Evolutionary conservation across 202 grass and related monocot genomes (phyloP).

Genomic region (Cymbopogon flexuosus): DNA sequence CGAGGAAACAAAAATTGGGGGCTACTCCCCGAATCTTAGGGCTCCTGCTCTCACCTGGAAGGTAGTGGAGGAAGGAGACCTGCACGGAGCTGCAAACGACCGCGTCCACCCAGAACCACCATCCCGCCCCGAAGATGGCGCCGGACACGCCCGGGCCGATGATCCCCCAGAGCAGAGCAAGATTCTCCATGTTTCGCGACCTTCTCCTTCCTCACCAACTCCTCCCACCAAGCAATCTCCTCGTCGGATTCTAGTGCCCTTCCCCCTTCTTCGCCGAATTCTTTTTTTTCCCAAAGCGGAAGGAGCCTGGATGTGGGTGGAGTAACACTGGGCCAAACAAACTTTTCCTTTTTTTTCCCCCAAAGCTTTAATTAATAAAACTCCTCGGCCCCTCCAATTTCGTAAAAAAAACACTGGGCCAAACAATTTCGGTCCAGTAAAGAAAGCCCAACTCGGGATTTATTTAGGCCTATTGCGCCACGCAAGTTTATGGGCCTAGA

Average conservation of each 20-base stretch:
- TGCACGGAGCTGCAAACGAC: conserved; percentile 80
- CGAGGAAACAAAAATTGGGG: background rate
- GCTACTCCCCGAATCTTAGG: background rate
- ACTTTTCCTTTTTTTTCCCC: no score
- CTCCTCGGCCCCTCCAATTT: no score
- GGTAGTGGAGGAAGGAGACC: conserved; percentile 96
- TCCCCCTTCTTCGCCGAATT: background rate
- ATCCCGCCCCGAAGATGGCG: conserved; percentile 80
- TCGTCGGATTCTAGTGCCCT: background rate
- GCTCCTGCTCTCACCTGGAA: conserved; percentile 59
- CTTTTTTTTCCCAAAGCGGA: background rate
- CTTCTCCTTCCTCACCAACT: conserved; percentile 18
- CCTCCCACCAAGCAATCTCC: conserved; percentile 30
- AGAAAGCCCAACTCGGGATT: background rate
- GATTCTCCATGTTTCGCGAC: conserved; percentile 54
- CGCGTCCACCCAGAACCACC: conserved; percentile 99
- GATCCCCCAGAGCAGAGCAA: conserved; percentile 71
- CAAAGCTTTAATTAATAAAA: no score
- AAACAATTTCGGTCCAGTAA: background rate
- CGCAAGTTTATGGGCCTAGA: background rate
- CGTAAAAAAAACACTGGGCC: background rate
- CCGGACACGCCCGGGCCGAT: conserved; percentile 80
- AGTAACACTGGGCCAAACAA: background rate
- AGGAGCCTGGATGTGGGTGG: background rate
- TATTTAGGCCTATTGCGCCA: background rate